Conservation (phyloP, 2,329 filamentous ascomycete genomes). For the Penicillium rolfsii region DNA sequence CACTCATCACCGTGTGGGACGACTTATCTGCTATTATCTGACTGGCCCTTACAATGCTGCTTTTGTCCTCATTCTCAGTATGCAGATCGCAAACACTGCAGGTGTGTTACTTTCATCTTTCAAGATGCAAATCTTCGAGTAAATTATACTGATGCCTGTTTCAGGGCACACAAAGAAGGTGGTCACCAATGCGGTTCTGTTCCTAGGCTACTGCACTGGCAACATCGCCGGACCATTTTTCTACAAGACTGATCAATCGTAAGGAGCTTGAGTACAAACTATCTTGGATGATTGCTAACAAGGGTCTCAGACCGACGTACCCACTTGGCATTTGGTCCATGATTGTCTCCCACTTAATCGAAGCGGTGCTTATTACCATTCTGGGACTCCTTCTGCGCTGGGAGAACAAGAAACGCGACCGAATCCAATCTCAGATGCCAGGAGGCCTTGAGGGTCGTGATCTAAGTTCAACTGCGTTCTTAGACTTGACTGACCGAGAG, state of each 20-base stretch:
- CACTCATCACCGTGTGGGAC: conserved; percentile 53
- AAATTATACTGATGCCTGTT: not conserved
- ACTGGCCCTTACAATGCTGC: conserved; percentile 60
- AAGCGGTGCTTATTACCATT: conserved; percentile 51
- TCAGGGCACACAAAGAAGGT: conserved; percentile 65
- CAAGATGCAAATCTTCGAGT: not conserved
- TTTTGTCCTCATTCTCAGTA: conserved; percentile 55
- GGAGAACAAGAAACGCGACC: conserved; percentile 56
- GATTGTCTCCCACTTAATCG: conserved; percentile 58
- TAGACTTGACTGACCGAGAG: conserved; percentile 59
- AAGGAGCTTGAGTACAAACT: not conserved
- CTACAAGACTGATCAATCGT: conserved; percentile 59
- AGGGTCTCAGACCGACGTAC: conserved; percentile 48
- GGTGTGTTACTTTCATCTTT: conserved; percentile 26
- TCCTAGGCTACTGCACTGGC: conserved; percentile 62
- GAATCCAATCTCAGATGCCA: conserved; percentile 51
- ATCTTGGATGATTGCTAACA: not conserved
- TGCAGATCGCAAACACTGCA: conserved; percentile 52
- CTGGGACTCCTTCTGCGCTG: conserved; percentile 53
- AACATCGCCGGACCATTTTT: conserved; percentile 68
- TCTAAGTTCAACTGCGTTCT: conserved; percentile 56
- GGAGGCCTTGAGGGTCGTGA: conserved; percentile 53
- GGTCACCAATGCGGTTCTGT: conserved; percentile 64
- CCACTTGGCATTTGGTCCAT: conserved; percentile 60
- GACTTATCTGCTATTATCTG: conserved; percentile 63